These are phyloP conservation scores for Vicia villosa DNA, from an alignment of 306 rosid species.

Conservation along the genomic window DNA sequence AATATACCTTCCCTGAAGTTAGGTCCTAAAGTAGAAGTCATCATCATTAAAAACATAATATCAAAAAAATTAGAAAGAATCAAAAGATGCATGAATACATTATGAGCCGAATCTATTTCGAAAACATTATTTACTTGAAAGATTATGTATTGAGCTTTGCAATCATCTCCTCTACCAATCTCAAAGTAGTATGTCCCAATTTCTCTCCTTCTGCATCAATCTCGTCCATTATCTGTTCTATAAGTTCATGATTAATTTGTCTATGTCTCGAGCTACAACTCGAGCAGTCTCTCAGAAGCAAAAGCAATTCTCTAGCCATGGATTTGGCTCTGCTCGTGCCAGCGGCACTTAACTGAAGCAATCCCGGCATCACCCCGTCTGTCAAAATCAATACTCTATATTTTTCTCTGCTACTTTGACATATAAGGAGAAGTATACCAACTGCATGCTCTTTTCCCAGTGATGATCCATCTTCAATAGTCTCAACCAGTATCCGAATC, in stretches of 20 bases:
- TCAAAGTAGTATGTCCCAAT: conserved; percentile 51
- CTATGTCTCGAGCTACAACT: conserved; percentile 43
- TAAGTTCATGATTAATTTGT: conserved; percentile 46
- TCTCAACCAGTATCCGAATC: conserved; percentile 64
- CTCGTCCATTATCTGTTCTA: conserved; percentile 69
- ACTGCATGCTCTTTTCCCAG: conserved; percentile 70
- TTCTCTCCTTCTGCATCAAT: conserved; percentile 68
- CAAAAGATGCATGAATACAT: not conserved
- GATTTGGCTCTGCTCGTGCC: conserved; percentile 67
- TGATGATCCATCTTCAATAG: conserved; percentile 65
- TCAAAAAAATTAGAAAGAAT: conserved; percentile 11
- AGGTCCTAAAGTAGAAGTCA: conserved; percentile 27
- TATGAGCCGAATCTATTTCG: not conserved
- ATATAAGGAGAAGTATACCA: conserved; percentile 57
- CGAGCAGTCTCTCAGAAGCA: conserved; percentile 67
- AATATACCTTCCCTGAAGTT: conserved; percentile 21
- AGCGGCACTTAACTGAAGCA: conserved; percentile 79
- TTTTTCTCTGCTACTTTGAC: conserved; percentile 73
- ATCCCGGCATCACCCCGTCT: conserved; percentile 85
- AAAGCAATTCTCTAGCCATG: conserved; percentile 54
- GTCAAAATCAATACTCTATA: conserved; percentile 66
- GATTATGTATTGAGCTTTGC: conserved; percentile 60
- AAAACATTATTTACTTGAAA: not conserved
- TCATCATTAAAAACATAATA: conserved; percentile 11
- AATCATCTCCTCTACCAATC: conserved; percentile 77